Conservation (phyloP, 202 grass and related monocot species). For the Elaeis oleifera region DNA sequence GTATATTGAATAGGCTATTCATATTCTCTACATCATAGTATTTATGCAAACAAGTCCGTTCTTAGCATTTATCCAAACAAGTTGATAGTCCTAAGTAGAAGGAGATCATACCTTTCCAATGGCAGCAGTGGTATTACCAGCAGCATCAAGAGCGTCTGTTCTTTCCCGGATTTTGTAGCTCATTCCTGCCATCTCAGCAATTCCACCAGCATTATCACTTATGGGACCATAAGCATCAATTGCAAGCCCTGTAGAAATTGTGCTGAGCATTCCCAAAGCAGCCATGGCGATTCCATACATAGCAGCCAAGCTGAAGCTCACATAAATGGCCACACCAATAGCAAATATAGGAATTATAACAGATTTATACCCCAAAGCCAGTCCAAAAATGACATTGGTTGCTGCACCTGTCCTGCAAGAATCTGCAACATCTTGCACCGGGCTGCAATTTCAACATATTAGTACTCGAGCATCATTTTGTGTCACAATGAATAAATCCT, state of each 20-base stretch:
- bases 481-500: background rate
- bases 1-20: too few species aligned
- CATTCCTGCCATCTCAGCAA: conserved; percentile 59
- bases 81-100: background rate
- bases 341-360: conserved; percentile 48
- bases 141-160: conserved; percentile 45
- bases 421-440: conserved; percentile 41
- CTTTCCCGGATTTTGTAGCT: conserved; percentile 32
- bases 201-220: conserved; percentile 48
- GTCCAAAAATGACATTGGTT: conserved; percentile 46
- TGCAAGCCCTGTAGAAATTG: conserved; percentile 34
- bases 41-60: too few species aligned
- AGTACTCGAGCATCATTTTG: too few species aligned
- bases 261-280: conserved; percentile 49
- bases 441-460: conserved; percentile 23
- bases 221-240: conserved; percentile 50
- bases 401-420: conserved; percentile 42
- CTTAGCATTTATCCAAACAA: background rate
- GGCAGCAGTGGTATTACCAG: conserved; percentile 43
- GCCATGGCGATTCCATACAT: conserved; percentile 60
- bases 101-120: conserved; percentile 36
- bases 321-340: conserved; percentile 43
- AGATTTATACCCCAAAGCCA: conserved; percentile 49
- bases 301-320: conserved; percentile 48
- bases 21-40: too few species aligned